Conservation (phyloP, 2,329 filamentous ascomycete genomes). For the Cephalotrichum gorgonifer region DNA sequence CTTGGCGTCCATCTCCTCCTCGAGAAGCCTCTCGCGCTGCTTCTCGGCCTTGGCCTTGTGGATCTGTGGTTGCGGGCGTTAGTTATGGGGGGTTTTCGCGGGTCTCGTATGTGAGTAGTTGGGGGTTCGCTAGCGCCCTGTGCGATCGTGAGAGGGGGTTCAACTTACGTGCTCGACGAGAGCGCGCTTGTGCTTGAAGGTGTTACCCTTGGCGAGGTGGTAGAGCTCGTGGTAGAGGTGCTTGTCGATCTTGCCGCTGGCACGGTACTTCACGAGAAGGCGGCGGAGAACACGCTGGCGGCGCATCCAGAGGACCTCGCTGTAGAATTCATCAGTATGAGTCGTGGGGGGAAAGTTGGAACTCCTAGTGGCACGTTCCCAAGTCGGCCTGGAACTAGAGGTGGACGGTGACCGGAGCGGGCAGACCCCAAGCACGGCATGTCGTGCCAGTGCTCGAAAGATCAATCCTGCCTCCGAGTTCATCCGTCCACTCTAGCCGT, state of each 20-base stretch:
- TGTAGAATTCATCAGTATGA: slow-evolving; percentile 26
- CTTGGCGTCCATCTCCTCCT: slow-evolving; percentile 99
- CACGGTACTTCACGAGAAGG: slow-evolving; percentile 99
- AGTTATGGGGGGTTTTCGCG: slow-evolving; percentile 6
- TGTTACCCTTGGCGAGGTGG: slow-evolving; percentile 99
- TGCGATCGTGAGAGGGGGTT: neutral
- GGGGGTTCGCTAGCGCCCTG: too few species aligned
- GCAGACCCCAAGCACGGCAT: neutral
- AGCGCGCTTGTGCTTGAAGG: slow-evolving; percentile 99
- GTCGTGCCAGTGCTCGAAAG: neutral
- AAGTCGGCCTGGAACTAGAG: too few species aligned
- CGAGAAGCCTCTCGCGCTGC: slow-evolving; percentile 85
- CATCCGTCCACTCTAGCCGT: neutral
- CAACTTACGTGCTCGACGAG: slow-evolving; percentile 97
- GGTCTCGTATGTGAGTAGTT: too few species aligned
- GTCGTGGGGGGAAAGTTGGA: neutral
- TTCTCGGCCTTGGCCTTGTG: slow-evolving; percentile 99
- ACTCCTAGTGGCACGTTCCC: neutral
- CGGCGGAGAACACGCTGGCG: slow-evolving; percentile 98
- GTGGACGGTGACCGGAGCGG: too few species aligned
- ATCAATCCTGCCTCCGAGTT: neutral
- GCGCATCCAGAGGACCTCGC: slow-evolving; percentile 99
- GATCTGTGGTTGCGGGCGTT: slow-evolving; percentile 52
- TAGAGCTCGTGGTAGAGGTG: slow-evolving; percentile 99
- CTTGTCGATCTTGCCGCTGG: slow-evolving; percentile 99